Base-by-base conservation (phyloP, 805 yeast genomes). In the Wickerhamomyces queroliae region DNA sequence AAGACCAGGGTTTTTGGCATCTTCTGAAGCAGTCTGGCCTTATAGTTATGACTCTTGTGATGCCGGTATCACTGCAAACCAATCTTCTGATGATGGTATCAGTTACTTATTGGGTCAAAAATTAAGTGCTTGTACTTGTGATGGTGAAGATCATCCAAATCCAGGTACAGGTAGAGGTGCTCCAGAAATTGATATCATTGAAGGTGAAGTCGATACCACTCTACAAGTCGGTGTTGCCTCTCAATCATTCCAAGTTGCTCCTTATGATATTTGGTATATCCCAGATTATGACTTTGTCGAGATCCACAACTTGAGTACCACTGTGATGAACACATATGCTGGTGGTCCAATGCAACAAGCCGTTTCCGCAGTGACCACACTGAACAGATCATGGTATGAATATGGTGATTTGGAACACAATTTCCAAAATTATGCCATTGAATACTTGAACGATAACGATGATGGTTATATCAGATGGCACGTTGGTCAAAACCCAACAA, bases 331-430 rank as follows among this genome's bases (percentile, higher is more conserved):
- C 60, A 70, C 87, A 1, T 90, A 87, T 63, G 70, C 86, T 23
- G 99, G 98, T 43, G 96, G 96, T 35, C 96, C 96, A 1, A 78
- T 72, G 63, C 98, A 91, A 66, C 91, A 91, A 64, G 97, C 96
- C 36, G 72, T 91, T 16, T 87, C 96, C 5, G 95, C 81, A 1
- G 76, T 78, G 7, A 74, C 96, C 0, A 81, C 86, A 2, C 67
- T 91, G 49, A 90, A 89, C 61, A 69, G 77, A 3, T 67, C 78
- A 0, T 91, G 98, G 97, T 90, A 84, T 61, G 81, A 87, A 55
- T 60, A 55, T 43, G 87, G 87, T 35, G 72, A 66, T 15, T 61
- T 58, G 19, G 70, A 67, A 7, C 70, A 63, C 37, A 58, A 67
- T 41, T 91, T 63, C 69, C 98, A 91, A 61, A 72, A 68, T 33